A percentile compares a stretch with the other conserved stretches of the same genome.
These are phyloP conservation scores for Schwanniomyces vanrijiae DNA, from an alignment of 805 yeast genomes.

Conservation along the genomic window DNA sequence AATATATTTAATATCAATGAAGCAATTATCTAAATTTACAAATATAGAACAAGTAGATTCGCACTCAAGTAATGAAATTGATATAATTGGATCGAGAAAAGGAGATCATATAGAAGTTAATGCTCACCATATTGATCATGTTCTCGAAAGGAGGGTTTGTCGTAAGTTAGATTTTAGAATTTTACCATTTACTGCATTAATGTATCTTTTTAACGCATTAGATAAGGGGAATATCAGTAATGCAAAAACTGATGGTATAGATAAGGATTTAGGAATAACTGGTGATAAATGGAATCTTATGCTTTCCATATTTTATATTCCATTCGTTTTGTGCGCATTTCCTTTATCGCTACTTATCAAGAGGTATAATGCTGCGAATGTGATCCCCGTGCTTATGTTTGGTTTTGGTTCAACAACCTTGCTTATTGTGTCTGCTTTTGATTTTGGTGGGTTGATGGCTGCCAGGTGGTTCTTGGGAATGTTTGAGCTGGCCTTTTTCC, in stretches of 20 bases:
- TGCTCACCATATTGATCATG: constrained; percentile 13
- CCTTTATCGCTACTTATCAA: constrained; percentile 44
- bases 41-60: not conserved
- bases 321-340: constrained; percentile 45
- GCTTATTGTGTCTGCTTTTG: constrained; percentile 37
- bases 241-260: constrained; percentile 49
- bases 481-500: constrained; percentile 38
- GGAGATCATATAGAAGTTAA: constrained; percentile 1
- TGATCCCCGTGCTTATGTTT: constrained; percentile 45
- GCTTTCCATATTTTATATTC: constrained; percentile 46
- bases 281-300: constrained; percentile 46
- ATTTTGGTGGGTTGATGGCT: constrained; percentile 34
- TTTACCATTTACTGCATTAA: constrained; percentile 44
- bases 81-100: not conserved
- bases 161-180: constrained; percentile 45
- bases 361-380: constrained; percentile 42
- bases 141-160: constrained; percentile 28
- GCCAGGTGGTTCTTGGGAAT: constrained; percentile 40
- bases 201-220: constrained; percentile 49
- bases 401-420: constrained; percentile 44
- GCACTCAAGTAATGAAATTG: not conserved
- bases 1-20: not conserved
- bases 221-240: constrained; percentile 51
- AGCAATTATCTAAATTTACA: not conserved
- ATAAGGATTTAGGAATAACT: constrained; percentile 37